Conservation (phyloP, 257 asterid species). For the Fraxinus americana region DNA sequence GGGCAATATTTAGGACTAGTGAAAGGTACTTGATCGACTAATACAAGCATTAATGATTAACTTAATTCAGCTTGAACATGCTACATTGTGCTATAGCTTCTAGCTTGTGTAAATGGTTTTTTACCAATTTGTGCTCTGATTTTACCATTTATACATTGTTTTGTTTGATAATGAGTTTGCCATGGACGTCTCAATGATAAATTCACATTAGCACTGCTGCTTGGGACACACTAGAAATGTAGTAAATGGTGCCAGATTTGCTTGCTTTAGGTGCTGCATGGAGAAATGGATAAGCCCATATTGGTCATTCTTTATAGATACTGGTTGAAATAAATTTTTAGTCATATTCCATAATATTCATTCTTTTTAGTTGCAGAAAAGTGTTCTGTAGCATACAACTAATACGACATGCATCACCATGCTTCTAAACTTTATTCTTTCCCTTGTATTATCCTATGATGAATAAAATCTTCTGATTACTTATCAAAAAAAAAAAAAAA, state of each 20-base stretch:
- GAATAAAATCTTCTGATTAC: no score
- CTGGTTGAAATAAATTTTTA: not conserved
- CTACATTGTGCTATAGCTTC: conserved; percentile 15
- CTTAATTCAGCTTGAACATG: not conserved
- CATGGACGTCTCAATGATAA: conserved; percentile 18
- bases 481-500: no score
- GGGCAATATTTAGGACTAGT: conserved; percentile 94
- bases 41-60: not conserved
- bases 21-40: conserved; percentile 64
- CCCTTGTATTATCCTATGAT: no score
- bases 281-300: not conserved
- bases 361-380: not conserved
- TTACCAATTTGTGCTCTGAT: conserved; percentile 8
- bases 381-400: not conserved
- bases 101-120: not conserved
- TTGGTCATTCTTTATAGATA: not conserved
- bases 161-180: conserved; percentile 2
- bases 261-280: not conserved
- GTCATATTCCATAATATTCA: not conserved
- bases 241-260: conserved; percentile 5
- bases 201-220: conserved; percentile 11
- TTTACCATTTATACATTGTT: not conserved
- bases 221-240: conserved; percentile 9
- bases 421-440: not conserved
- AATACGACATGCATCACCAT: not conserved